Conservation (phyloP, 2,329 filamentous ascomycete species). For the Ophiostoma montium region DNA sequence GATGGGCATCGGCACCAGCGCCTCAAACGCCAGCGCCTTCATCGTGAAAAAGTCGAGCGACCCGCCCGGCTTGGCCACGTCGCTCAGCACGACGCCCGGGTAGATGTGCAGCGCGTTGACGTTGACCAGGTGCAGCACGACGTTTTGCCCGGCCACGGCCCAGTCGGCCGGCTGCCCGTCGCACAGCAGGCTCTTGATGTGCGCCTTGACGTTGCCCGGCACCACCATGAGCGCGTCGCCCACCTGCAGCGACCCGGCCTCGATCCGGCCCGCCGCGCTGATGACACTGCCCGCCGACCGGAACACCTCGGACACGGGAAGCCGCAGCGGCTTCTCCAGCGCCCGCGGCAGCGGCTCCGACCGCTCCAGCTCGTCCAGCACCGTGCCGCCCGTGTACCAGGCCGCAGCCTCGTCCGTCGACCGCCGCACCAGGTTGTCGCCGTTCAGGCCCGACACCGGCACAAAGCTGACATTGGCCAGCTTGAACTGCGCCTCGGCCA, state of each 20-base stretch:
- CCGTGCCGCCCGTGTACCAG: conserved; percentile 71
- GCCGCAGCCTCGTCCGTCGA: conserved; percentile 40
- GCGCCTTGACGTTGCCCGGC: conserved; percentile 69
- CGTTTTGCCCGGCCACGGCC: conserved; percentile 61
- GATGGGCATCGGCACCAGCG: conserved; percentile 74
- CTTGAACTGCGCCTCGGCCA: conserved; percentile 70
- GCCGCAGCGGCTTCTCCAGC: conserved; percentile 64
- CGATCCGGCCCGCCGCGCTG: conserved; percentile 74
- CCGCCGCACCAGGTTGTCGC: conserved; percentile 64
- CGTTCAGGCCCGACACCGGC: conserved; percentile 76
- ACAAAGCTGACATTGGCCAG: conserved; percentile 72
- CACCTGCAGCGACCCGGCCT: conserved; percentile 68
- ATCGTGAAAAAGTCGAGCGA: conserved; percentile 63
- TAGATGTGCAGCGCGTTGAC: conserved; percentile 75
- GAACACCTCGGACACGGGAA: conserved; percentile 83
- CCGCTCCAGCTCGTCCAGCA: conserved; percentile 75
- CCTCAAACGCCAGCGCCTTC: conserved; percentile 80
- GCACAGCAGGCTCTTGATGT: too few species aligned
- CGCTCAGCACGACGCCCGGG: conserved; percentile 77
- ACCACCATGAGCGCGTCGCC: conserved; percentile 70
- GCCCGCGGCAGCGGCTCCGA: conserved; percentile 59
- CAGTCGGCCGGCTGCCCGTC: conserved; percentile 43
- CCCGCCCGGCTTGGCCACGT: conserved; percentile 48
- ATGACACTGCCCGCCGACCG: conserved; percentile 67
- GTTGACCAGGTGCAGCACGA: conserved; percentile 67